phyloP scores from a whole-genome alignment of 768 basidiomycete species.

The Mycena crocata region DNA sequence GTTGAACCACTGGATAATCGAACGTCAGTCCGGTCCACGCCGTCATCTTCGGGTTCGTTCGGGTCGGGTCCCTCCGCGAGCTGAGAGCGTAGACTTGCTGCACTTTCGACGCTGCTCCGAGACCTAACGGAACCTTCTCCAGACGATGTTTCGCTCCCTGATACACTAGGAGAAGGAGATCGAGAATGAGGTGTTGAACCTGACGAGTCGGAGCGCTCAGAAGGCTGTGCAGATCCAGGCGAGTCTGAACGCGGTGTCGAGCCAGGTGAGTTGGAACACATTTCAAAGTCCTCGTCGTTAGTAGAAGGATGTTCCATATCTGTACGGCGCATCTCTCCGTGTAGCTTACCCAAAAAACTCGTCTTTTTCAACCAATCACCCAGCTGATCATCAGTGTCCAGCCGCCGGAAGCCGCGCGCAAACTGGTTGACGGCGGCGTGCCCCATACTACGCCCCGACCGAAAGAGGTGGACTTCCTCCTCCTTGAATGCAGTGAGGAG shows the following conservation, averaged over 20 bases:
- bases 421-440: conserved; percentile 32
- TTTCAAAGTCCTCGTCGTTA: too few relatives aligned
- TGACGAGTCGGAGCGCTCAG: too few relatives aligned
- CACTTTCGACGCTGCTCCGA: not conserved
- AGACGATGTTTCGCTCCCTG: not conserved
- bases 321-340: not conserved
- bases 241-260: too few relatives aligned
- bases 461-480: conserved; percentile 35
- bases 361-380: not conserved
- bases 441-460: conserved; percentile 29
- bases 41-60: conserved; percentile 7
- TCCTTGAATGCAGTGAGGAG: conserved; percentile 33
- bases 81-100: not conserved
- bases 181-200: too few relatives aligned
- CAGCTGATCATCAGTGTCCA: conserved; percentile 24
- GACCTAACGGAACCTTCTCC: not conserved
- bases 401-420: conserved; percentile 22
- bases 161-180: not conserved
- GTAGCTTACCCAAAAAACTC: not conserved
- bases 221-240: too few relatives aligned
- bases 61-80: not conserved
- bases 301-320: too few relatives aligned
- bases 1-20: not conserved
- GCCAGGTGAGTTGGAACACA: too few relatives aligned
- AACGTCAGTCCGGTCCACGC: not conserved